Conservation (phyloP, 1,139 yeast genomes). For the Geotrichum carabidarum region DNA sequence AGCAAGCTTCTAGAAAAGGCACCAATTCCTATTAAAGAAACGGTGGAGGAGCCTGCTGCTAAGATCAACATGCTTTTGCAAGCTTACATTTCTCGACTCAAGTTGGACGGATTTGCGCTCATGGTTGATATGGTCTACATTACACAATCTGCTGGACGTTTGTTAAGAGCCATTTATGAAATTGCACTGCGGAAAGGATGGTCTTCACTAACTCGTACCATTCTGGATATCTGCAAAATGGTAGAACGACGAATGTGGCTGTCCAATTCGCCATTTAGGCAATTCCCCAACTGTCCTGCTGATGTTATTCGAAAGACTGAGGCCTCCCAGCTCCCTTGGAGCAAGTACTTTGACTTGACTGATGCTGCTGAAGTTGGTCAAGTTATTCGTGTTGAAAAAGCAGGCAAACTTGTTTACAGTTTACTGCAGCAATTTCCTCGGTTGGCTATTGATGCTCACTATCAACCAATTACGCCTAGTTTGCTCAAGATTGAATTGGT, state of each 20-base stretch:
- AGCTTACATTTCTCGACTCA: conserved; percentile 70
- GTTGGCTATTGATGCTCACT: conserved; percentile 50
- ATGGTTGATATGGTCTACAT: conserved; percentile 91
- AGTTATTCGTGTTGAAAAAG: conserved; percentile 66
- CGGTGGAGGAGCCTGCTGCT: conserved; percentile 64
- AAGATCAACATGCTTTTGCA: conserved; percentile 79
- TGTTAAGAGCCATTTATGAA: conserved; percentile 80
- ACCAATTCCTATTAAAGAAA: conserved; percentile 82
- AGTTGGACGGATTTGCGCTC: conserved; percentile 82
- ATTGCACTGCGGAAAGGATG: conserved; percentile 66
- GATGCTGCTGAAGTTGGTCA: conserved; percentile 75
- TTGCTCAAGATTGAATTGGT: conserved; percentile 62
- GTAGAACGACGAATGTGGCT: conserved; percentile 81
- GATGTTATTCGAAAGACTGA: conserved; percentile 74
- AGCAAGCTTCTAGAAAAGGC: conserved; percentile 63
- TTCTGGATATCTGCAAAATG: conserved; percentile 70
- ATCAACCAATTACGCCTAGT: conserved; percentile 73
- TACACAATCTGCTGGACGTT: conserved; percentile 88
- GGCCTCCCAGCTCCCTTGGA: conserved; percentile 78
- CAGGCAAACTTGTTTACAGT: conserved; percentile 59
- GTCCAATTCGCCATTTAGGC: conserved; percentile 80
- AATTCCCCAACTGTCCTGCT: conserved; percentile 61
- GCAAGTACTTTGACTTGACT: conserved; percentile 59
- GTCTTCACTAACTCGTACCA: conserved; percentile 56
- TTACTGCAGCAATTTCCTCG: conserved; percentile 70